Percentiles rank a stretch among this genome's conserved stretches.
Evolutionary conservation across 345 rosid species (phyloP).

Genomic region (Toxicodendron radicans): DNA sequence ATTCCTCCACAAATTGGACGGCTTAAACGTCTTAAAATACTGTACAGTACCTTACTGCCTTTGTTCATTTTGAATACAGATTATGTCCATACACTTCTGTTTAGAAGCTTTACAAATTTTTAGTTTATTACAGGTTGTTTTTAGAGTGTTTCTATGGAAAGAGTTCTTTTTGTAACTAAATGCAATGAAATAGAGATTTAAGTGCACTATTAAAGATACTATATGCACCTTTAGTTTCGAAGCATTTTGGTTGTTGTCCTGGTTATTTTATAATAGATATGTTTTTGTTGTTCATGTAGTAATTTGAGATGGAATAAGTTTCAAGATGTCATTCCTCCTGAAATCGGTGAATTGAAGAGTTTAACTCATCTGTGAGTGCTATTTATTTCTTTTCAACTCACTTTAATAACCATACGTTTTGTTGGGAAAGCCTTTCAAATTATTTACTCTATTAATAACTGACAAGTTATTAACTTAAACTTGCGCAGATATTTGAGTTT

Average conservation of each 20-base stretch:
- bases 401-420: background rate
- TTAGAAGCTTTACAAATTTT: background rate
- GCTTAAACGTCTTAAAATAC: conserved; percentile 69
- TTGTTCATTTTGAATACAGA: background rate
- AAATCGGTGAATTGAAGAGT: conserved; percentile 86
- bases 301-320: conserved; percentile 95
- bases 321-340: conserved; percentile 86
- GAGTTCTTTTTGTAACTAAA: background rate
- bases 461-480: background rate
- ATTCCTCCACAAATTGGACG: conserved; percentile 79
- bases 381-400: background rate
- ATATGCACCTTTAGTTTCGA: background rate
- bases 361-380: conserved; percentile 85
- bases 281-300: conserved; percentile 36
- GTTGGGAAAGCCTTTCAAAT: background rate
- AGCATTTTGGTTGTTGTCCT: background rate
- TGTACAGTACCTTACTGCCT: conserved; percentile 38
- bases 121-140: background rate
- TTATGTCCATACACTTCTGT: background rate
- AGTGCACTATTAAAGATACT: background rate
- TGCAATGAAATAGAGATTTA: background rate
- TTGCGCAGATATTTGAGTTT: conserved; percentile 80
- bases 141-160: background rate
- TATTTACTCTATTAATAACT: background rate
- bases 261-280: background rate